Base-by-base conservation (phyloP, 148 eudicot species). In the Diospyros kaki region DNA sequence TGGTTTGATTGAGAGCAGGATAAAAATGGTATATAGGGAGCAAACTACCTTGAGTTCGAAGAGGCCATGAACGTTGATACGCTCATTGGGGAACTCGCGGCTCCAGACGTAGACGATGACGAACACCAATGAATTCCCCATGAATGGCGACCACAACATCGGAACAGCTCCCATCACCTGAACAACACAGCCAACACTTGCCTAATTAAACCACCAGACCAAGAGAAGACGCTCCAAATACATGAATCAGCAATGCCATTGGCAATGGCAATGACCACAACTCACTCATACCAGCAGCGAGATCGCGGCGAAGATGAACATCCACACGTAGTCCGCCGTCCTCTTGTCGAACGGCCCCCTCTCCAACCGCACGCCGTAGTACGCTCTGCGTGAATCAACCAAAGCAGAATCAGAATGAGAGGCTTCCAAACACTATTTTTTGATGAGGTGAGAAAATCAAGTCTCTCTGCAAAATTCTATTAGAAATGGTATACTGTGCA, bases 341-440 rank as follows among this genome's bases (percentile, higher is more conserved):
- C 87, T 81, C 66, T 78, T 81, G 82, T 75, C 84, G 18, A 81
- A 84, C 38, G 87, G 84, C 10, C 84, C 87, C 80, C 78, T 81
- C 66, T 84, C 87, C 18, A 84, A 61, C 41, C 53, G 69, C 55
- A 81, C 84, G 8, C 84, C 87, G 58, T 84, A 50, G 44, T 71
- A 50, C 62, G 80, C 73, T 81, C 87, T 84, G 17, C 7, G 8
- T 44, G 12, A 14, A 66, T 48, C 17, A 51, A 43, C 9, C 5
- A 44, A 18, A 0, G 2, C 28, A 68, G 15, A 2, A 42, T 17
- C 6, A 9, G 5, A 40, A 0, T 10, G 43, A 56, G 59, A 28
- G 28, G 8, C 52, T 4, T 48, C 52, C 52, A 48, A 48, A 4
- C 52, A 48, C 52, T 48, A 48, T 48, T 48, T 28, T 28, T 28